Conservation (phyloP, 257 asterid genomes). For the Capsicum pubescens region DNA sequence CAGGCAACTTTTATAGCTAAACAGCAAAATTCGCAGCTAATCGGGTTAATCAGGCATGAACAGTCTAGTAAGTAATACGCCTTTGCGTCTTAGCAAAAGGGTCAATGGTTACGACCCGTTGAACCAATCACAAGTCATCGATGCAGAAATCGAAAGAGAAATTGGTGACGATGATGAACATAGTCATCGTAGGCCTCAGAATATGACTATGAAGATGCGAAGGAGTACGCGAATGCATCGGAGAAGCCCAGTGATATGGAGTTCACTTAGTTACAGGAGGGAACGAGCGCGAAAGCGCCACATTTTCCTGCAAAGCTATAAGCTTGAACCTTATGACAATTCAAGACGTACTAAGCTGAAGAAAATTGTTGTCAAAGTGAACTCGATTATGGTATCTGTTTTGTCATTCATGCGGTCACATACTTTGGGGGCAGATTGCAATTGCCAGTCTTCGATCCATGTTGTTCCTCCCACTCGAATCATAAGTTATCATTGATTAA, state of each 20-base stretch:
- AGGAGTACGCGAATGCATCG: neutral
- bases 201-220: neutral
- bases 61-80: conserved; percentile 43
- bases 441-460: conserved; percentile 43
- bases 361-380: conserved; percentile 48
- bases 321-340: conserved; percentile 37
- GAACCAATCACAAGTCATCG: neutral
- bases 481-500: conserved; percentile 35
- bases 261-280: conserved; percentile 5
- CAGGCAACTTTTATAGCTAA: neutral
- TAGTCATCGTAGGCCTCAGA: neutral
- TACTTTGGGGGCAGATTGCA: conserved; percentile 40
- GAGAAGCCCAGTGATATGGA: neutral
- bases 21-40: neutral
- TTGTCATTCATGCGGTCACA: conserved; percentile 47
- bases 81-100: conserved; percentile 40
- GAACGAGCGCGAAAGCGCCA: conserved; percentile 42
- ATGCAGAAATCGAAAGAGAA: neutral
- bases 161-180: conserved; percentile 22
- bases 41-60: conserved; percentile 30
- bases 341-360: conserved; percentile 40
- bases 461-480: conserved; percentile 49
- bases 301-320: conserved; percentile 59
- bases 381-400: conserved; percentile 27
- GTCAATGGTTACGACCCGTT: conserved; percentile 31